A percentile compares a stretch with the other conserved stretches of the same genome.
Evolutionary conservation across 1,284 basidiomycete genomes (phyloP).

Genomic region (Anthracocystis walkeri): DNA sequence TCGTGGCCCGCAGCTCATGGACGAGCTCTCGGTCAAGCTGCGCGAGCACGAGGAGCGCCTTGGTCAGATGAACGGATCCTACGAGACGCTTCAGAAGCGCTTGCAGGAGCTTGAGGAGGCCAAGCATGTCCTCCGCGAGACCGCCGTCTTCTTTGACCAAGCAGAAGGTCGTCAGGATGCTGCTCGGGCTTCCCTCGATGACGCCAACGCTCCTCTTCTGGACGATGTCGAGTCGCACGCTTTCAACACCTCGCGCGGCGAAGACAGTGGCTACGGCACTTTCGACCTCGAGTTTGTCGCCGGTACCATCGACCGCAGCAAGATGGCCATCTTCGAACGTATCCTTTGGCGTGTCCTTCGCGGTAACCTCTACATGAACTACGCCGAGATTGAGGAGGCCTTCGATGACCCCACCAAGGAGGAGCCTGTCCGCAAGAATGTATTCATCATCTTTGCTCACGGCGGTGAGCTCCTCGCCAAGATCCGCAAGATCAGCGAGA

Average conservation of each 20-base stretch:
- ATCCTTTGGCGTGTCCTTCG: slow-evolving; percentile 97
- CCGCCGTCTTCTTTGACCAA: slow-evolving; percentile 95
- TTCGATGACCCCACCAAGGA: slow-evolving; percentile 85
- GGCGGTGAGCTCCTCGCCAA: slow-evolving; percentile 92
- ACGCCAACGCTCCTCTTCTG: slow-evolving; percentile 86
- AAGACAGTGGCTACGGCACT: slow-evolving; percentile 67
- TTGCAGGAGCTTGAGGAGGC: slow-evolving; percentile 92
- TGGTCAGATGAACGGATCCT: slow-evolving; percentile 91
- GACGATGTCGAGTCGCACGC: slow-evolving; percentile 80
- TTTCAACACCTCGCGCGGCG: slow-evolving; percentile 71
- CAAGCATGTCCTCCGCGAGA: slow-evolving; percentile 88
- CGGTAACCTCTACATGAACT: slow-evolving; percentile 99
- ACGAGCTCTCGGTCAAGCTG: slow-evolving; percentile 90
- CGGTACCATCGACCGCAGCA: slow-evolving; percentile 92
- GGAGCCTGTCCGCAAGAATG: slow-evolving; percentile 79
- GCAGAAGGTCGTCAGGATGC: slow-evolving; percentile 83
- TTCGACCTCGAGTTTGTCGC: slow-evolving; percentile 92
- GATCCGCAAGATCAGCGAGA: slow-evolving; percentile 98
- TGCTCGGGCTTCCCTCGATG: slow-evolving; percentile 85
- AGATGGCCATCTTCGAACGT: slow-evolving; percentile 93
- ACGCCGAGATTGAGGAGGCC: slow-evolving; percentile 89
- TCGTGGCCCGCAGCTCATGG: slow-evolving; percentile 84
- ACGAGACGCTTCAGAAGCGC: slow-evolving; percentile 87
- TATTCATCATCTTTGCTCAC: slow-evolving; percentile 99
- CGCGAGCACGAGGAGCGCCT: slow-evolving; percentile 88